Conservation (phyloP, 75 land plant genomes). For the Sequoiadendron giganteum region DNA sequence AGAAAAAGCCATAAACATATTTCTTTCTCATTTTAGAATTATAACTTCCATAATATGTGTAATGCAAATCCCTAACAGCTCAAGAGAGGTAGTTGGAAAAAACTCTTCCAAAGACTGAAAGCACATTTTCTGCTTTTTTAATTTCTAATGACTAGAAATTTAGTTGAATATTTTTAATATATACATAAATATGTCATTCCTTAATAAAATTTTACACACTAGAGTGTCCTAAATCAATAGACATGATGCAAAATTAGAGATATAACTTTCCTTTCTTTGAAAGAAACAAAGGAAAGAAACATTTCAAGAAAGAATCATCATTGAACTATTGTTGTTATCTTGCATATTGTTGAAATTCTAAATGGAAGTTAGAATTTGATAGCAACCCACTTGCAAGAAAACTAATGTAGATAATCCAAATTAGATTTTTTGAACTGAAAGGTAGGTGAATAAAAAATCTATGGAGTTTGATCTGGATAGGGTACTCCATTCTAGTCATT, state of each 20-base stretch:
- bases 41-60: neutral
- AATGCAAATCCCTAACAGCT: neutral
- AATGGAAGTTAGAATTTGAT: neutral
- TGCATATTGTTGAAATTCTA: neutral
- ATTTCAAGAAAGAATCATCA: neutral
- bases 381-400: neutral
- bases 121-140: neutral
- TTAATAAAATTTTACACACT: neutral
- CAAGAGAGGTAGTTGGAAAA: neutral
- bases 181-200: neutral
- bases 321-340: neutral
- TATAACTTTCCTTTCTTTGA: neutral
- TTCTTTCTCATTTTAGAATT: neutral
- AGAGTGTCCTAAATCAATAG: neutral
- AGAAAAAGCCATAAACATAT: neutral
- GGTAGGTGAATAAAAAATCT: neutral
- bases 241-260: neutral
- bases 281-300: neutral
- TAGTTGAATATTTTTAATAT: neutral
- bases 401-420: neutral
- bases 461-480: neutral
- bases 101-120: neutral
- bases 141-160: neutral
- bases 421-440: neutral
- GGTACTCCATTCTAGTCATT: conserved; percentile 27